A percentile compares a stretch with the other conserved stretches of the same genome.
Conservation (phyloP, 345 rosid species). For the Chamaenerion angustifolium region DNA sequence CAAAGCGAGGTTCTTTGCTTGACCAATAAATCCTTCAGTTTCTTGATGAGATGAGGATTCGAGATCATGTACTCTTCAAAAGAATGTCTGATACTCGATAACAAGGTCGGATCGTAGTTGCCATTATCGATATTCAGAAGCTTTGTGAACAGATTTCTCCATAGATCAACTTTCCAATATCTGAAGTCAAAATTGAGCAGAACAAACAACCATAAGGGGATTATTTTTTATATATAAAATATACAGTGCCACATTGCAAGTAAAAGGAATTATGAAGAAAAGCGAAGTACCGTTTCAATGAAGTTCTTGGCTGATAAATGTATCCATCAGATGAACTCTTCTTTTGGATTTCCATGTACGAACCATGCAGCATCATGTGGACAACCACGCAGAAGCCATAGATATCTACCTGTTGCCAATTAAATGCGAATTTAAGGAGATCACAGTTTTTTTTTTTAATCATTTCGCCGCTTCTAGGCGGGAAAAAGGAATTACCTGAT, state of each 20-base stretch:
- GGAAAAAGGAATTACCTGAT: constrained; percentile 41
- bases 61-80: constrained; percentile 46
- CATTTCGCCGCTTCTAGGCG: not conserved
- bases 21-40: constrained; percentile 53
- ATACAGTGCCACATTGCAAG: too few species aligned
- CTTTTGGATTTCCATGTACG: constrained; percentile 57
- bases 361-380: constrained; percentile 77
- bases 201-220: too few species aligned
- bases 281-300: constrained; percentile 48
- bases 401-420: constrained; percentile 52
- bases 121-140: constrained; percentile 41
- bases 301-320: constrained; percentile 43
- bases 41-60: constrained; percentile 42
- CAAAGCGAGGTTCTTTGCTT: constrained; percentile 68
- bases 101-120: constrained; percentile 26
- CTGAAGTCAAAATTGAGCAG: constrained; percentile 21
- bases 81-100: constrained; percentile 43
- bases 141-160: constrained; percentile 57
- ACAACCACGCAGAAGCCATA: constrained; percentile 71
- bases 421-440: not conserved
- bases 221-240: too few species aligned
- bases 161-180: constrained; percentile 70
- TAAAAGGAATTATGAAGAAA: not conserved
- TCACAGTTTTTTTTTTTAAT: not conserved
- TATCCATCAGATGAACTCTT: constrained; percentile 34